These are phyloP conservation scores for Fusarium torulosum DNA, from an alignment of 2,329 filamentous ascomycete genomes.

Conservation along the genomic window DNA sequence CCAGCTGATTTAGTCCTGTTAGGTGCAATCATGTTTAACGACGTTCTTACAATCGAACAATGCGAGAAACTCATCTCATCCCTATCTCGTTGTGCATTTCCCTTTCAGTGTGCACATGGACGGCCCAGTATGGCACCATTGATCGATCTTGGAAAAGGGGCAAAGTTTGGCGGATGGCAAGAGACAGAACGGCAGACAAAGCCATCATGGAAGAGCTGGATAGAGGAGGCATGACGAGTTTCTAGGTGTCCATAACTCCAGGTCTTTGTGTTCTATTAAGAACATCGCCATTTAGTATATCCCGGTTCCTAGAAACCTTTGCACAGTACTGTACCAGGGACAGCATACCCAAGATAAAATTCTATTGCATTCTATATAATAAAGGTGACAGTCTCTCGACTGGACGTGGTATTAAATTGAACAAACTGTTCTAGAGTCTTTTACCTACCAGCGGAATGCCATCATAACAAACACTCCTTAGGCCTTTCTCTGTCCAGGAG, in stretches of 20 bases:
- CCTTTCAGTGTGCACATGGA: constrained; percentile 88
- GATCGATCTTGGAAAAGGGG: constrained; percentile 61
- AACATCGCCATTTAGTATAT: no score
- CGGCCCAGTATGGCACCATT: constrained; percentile 74
- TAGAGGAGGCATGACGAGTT: constrained; percentile 13
- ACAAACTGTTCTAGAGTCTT: no score
- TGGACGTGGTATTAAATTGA: no score
- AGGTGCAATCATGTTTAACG: constrained; percentile 88
- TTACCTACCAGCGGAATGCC: no score
- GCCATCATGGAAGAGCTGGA: constrained; percentile 40
- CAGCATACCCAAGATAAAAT: no score
- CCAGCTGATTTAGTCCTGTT: constrained; percentile 13
- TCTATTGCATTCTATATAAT: no score
- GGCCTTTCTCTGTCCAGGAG: no score
- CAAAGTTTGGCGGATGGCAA: constrained; percentile 46
- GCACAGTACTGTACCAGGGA: no score
- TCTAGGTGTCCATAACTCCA: background rate
- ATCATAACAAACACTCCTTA: no score
- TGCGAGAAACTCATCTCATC: constrained; percentile 69
- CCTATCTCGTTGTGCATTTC: constrained; percentile 75
- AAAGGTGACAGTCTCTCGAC: no score
- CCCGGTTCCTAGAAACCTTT: no score
- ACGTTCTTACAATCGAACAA: constrained; percentile 68
- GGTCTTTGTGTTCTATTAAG: no score
- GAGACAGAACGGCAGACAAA: constrained; percentile 29